These are phyloP conservation scores for Boletus reticuloceps DNA, from an alignment of 768 basidiomycete species.

Conservation along the genomic window DNA sequence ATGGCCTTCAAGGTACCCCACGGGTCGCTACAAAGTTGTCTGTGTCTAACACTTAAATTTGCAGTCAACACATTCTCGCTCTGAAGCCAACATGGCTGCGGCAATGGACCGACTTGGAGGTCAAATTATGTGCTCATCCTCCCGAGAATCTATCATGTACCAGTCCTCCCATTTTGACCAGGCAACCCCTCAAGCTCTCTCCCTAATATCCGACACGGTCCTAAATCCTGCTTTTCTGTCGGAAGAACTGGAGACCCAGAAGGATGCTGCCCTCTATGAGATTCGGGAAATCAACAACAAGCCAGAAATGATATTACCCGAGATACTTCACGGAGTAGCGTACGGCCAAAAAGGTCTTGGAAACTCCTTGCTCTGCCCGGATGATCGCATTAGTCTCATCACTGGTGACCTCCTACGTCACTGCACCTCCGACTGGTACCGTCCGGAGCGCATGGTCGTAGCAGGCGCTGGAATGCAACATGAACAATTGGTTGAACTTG, in stretches of 20 bases:
- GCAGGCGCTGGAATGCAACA: constrained; percentile 93
- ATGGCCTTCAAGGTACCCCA: constrained; percentile 90
- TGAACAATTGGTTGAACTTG: constrained; percentile 81
- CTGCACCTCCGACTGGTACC: constrained; percentile 80
- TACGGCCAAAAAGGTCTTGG: constrained; percentile 77
- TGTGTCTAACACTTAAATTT: constrained; percentile 1
- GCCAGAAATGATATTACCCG: constrained; percentile 92
- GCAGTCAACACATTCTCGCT: constrained; percentile 72
- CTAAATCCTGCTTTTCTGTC: constrained; percentile 69
- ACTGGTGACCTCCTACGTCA: constrained; percentile 57
- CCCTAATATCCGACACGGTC: constrained; percentile 89
- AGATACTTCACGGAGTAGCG: constrained; percentile 84
- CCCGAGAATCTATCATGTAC: constrained; percentile 95
- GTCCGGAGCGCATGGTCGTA: constrained; percentile 92
- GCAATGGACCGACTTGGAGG: constrained; percentile 85
- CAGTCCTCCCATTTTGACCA: constrained; percentile 93
- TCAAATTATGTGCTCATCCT: constrained; percentile 87
- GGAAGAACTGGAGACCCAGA: constrained; percentile 81
- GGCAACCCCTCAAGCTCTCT: constrained; percentile 77
- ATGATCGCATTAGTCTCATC: constrained; percentile 72
- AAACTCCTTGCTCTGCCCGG: constrained; percentile 87
- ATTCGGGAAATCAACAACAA: constrained; percentile 83
- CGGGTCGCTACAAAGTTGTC: neutral
- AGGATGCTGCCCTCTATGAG: constrained; percentile 88
- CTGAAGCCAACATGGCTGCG: constrained; percentile 73